Conservation (phyloP, 176 grass and related monocot genomes). For the Raddia guianensis region DNA sequence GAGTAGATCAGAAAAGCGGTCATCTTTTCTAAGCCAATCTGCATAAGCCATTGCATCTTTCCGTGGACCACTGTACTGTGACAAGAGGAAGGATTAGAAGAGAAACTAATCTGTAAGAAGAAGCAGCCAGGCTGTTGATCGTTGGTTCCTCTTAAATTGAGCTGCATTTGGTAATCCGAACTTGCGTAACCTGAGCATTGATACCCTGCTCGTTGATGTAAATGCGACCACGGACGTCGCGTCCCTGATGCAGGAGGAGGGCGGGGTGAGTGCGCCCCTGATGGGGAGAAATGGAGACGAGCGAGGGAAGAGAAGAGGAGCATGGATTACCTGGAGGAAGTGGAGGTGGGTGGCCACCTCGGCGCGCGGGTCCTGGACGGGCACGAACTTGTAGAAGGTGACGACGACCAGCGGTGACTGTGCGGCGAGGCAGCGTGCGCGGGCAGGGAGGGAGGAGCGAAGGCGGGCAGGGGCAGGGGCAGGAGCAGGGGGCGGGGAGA, state of each 20-base stretch:
- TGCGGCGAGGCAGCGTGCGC: constrained; percentile 15
- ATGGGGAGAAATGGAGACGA: no score
- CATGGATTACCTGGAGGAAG: constrained; percentile 69
- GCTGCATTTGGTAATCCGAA: background rate
- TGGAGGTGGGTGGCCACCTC: constrained; percentile 67
- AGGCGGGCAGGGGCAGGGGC: background rate
- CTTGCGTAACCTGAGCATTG: constrained; percentile 78
- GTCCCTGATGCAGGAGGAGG: constrained; percentile 44
- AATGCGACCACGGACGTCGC: constrained; percentile 81
- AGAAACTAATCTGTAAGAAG: constrained; percentile 31
- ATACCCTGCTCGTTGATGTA: constrained; percentile 95
- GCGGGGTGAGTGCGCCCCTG: no score
- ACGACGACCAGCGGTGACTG: constrained; percentile 53
- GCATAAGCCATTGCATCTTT: constrained; percentile 78
- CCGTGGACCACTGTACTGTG: constrained; percentile 87
- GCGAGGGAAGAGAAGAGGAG: background rate
- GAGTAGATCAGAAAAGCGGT: constrained; percentile 76
- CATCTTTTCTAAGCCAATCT: constrained; percentile 70
- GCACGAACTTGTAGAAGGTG: constrained; percentile 85
- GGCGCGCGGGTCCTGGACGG: constrained; percentile 59
- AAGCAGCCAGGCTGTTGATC: background rate
- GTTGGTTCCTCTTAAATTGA: no score
- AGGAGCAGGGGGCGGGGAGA: background rate
- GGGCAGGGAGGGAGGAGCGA: constrained; percentile 9
- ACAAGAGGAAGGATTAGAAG: constrained; percentile 38